Base-by-base conservation (phyloP, 1,284 basidiomycete species). In the Apiotrichum gamsii region DNA sequence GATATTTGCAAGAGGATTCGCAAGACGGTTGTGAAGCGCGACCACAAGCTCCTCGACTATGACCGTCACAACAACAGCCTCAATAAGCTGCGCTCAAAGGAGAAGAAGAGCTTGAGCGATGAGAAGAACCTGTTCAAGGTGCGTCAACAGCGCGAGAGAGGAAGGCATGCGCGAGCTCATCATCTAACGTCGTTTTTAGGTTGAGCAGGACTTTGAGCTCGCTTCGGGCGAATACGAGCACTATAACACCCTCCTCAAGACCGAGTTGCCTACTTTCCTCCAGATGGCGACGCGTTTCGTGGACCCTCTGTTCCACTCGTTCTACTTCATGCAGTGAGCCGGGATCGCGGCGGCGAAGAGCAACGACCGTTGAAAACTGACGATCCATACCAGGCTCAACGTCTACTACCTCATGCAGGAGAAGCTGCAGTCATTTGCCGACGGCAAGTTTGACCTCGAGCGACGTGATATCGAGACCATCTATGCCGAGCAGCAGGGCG, bases 261-360 rank as follows among this genome's bases (percentile, higher is more conserved):
- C 81, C 49, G 95, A 99, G 64, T 77, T 99, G 28, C 93, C 94
- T 1, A 80, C 82, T 16, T 97, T 98, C 77, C 83, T 98, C 76
- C 78, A 79, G 24, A 80, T 96, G 62, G 80, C 86, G 1, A 85
- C 87, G 1, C 81, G 85, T 51, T 96, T 97, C 74, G 88, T 98
- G 67, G 87, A 94, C 57, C 95, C 95, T 1, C 76, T 98, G 14
- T 98, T 96, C 80, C 86, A 96, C 65, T 94, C 90, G 20, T 93
- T 94, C 78, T 99, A 90, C 78, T 99, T 96, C 73, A 97, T 98
- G 94, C 91, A 97, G 90, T 91, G 60, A 63, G 88, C 82, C 33
- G n/a, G n/a, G n/a, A n/a, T n/a, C n/a, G n/a, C n/a, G n/a, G n/a
- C n/a, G n/a, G n/a, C n/a, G n/a, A n/a, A n/a, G n/a, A n/a, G n/a